Evolutionary conservation across 495 filamentous ascomycete species (phyloP).

Genomic region (Penicillium psychrofluorescens): DNA sequence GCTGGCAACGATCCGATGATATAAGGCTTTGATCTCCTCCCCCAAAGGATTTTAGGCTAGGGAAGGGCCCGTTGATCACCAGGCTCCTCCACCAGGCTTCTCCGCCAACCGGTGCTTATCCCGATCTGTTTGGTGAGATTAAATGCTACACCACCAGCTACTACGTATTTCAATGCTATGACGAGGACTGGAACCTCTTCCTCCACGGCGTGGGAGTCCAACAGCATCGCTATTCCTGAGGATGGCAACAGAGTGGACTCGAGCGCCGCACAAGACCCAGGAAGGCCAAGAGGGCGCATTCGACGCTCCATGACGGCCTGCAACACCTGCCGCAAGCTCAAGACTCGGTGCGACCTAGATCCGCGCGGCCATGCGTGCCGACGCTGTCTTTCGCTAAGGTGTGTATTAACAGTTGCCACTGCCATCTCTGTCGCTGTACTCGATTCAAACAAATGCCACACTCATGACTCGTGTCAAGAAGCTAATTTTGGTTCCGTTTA

Average conservation of each 20-base stretch:
- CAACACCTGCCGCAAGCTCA: slow-evolving; percentile 38
- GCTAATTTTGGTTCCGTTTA: neutral
- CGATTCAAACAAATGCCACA: neutral
- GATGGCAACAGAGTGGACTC: slow-evolving; percentile 20
- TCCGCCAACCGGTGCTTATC: neutral
- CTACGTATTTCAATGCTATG: slow-evolving; percentile 16
- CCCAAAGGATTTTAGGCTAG: slow-evolving; percentile 5
- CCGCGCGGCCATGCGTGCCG: slow-evolving; percentile 35
- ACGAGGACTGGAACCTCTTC: slow-evolving; percentile 23
- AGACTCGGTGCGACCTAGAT: slow-evolving; percentile 34
- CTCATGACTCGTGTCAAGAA: too few relatives aligned
- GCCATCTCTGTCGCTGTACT: neutral
- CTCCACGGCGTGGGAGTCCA: slow-evolving; percentile 18
- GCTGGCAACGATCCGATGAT: slow-evolving; percentile 13
- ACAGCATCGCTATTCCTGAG: slow-evolving; percentile 17
- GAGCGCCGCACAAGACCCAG: slow-evolving; percentile 17
- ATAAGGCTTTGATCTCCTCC: slow-evolving; percentile 21
- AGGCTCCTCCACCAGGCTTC: neutral
- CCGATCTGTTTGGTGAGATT: neutral
- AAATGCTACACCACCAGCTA: too few relatives aligned
- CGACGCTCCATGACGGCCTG: slow-evolving; percentile 38
- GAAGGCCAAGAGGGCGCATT: slow-evolving; percentile 29
- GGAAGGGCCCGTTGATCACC: slow-evolving; percentile 11
- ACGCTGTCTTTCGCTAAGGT: slow-evolving; percentile 36
- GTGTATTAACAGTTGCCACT: neutral